These are phyloP conservation scores for Bathelium albidoporum DNA, from an alignment of 495 filamentous ascomycete genomes.

Conservation along the genomic window DNA sequence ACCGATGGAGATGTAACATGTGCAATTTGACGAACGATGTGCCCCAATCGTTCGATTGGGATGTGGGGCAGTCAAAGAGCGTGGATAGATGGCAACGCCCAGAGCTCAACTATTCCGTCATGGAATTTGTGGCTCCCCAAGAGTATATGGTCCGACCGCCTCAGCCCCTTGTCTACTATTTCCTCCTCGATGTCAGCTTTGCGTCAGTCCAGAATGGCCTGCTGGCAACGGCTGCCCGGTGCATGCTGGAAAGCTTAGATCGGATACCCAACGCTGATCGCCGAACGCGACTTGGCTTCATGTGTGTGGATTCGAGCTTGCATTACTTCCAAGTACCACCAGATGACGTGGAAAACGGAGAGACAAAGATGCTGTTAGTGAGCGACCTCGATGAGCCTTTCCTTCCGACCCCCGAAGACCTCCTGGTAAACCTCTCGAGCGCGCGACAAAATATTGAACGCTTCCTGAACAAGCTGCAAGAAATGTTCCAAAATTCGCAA, in stretches of 20 bases:
- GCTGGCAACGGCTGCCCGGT: constrained; percentile 86
- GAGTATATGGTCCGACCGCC: constrained; percentile 99
- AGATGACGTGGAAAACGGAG: constrained; percentile 70
- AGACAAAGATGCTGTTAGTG: constrained; percentile 85
- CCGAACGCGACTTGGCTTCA: constrained; percentile 83
- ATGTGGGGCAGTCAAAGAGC: constrained; percentile 76
- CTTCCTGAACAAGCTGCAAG: constrained; percentile 83
- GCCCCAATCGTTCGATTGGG: constrained; percentile 97
- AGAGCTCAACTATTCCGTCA: constrained; percentile 87
- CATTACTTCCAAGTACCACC: constrained; percentile 93
- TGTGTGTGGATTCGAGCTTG: constrained; percentile 88
- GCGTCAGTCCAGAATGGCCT: constrained; percentile 83
- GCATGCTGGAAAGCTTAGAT: constrained; percentile 90
- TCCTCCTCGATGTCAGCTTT: constrained; percentile 94
- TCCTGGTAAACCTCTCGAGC: constrained; percentile 84
- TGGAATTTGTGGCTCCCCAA: constrained; percentile 94
- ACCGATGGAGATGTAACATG: constrained; percentile 99
- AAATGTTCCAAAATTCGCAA: constrained; percentile 93
- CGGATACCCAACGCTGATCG: constrained; percentile 95
- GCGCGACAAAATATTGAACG: constrained; percentile 80
- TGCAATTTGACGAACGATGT: constrained; percentile 98
- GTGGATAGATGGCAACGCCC: constrained; percentile 81
- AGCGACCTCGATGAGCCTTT: constrained; percentile 97
- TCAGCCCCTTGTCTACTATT: constrained; percentile 94
- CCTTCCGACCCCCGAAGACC: constrained; percentile 82